These are phyloP conservation scores for Eragrostis curvula DNA, from an alignment of 176 grass and related monocot genomes.

Conservation along the genomic window DNA sequence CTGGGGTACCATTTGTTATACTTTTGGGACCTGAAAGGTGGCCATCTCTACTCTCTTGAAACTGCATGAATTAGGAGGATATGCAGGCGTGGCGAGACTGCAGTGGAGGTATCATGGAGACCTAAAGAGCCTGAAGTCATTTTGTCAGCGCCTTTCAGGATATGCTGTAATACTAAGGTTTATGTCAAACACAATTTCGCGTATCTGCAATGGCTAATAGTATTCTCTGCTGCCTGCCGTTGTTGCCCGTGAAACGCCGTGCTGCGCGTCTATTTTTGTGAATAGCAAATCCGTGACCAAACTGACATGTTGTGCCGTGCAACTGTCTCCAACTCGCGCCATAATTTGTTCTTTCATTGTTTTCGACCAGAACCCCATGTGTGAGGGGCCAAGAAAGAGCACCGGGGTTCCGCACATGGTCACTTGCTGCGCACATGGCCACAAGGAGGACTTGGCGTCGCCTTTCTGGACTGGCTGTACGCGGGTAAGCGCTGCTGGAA, in stretches of 20 bases:
- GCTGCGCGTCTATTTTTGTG: neutral
- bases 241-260: neutral
- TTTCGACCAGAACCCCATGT: neutral
- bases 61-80: neutral
- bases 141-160: conserved; percentile 24
- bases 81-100: neutral
- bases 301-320: neutral
- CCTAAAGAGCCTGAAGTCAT: neutral
- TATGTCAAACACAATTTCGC: conserved; percentile 26
- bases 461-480: neutral
- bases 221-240: neutral
- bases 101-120: neutral
- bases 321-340: neutral
- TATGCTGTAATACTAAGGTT: conserved; percentile 40
- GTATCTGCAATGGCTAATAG: conserved; percentile 36
- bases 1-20: neutral
- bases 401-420: too few species aligned
- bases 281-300: neutral
- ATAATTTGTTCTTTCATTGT: neutral
- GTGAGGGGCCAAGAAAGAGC: neutral
- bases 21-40: conserved; percentile 15
- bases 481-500: too few species aligned
- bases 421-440: too few species aligned
- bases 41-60: neutral
- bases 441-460: neutral